These are phyloP conservation scores for Penicillium sp. DNA, from an alignment of 2,329 filamentous ascomycete species.

Conservation along the genomic window DNA sequence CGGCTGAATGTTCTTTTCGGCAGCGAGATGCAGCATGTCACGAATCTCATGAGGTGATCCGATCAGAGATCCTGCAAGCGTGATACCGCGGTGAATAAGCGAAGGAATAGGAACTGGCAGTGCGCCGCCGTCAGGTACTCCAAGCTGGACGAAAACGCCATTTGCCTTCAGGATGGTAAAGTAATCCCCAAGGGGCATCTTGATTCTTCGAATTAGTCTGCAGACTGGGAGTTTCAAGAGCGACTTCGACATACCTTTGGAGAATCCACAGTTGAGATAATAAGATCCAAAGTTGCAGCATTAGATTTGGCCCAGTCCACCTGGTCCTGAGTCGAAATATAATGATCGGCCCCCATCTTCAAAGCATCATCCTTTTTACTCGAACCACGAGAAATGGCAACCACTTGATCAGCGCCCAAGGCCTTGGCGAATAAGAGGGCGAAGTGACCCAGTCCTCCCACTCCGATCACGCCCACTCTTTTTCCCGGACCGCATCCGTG, in stretches of 20 bases:
- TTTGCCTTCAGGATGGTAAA: neutral
- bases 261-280: conserved; percentile 3
- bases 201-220: neutral
- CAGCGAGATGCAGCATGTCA: neutral
- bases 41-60: neutral
- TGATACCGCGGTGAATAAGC: neutral
- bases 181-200: neutral
- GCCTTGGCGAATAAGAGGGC: conserved; percentile 5
- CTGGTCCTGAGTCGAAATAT: neutral
- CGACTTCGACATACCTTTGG: neutral
- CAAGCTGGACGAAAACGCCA: neutral
- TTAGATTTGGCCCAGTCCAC: neutral
- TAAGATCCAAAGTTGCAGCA: conserved; percentile 1
- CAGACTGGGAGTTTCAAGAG: neutral
- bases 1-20: neutral
- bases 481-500: conserved; percentile 71
- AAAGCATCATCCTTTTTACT: conserved; percentile 5
- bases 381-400: conserved; percentile 1
- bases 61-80: neutral
- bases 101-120: neutral
- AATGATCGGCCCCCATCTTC: neutral
- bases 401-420: conserved; percentile 4
- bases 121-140: neutral
- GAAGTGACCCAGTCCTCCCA: conserved; percentile 7
- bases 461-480: conserved; percentile 35